Base-by-base conservation (phyloP, 768 basidiomycete species). In the Filobasidium wieringae region DNA sequence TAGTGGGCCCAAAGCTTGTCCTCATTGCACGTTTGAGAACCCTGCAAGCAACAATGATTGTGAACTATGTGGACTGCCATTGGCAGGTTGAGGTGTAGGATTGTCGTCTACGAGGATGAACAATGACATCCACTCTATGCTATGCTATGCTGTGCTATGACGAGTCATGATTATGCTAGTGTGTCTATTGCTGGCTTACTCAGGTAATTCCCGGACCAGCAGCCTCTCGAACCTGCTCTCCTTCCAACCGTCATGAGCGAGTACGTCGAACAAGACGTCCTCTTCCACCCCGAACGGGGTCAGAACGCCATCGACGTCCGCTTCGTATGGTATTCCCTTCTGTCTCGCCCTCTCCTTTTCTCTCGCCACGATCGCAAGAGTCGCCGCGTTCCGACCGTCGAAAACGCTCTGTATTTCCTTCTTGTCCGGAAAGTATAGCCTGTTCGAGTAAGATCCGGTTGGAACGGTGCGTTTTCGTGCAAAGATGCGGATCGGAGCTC, bases 341-440 rank as follows among this genome's bases (percentile, higher is more conserved):
- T 68, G 62, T 49, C 50, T 62, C 9, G 72, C 72, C 29, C 72
- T 51, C 53, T 73, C 68, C 30, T 60, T 62, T 60, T 73, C 72
- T 11, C 72, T 55, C 4, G 63, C 64, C 12, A 61, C 63, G 31
- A 71, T 73, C 12, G 68, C 67, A 15, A 66, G 54, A 1, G 70
- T 65, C 0, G 72, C 72, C 8, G 60, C 55, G 51, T 70, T 73
- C 8, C 61, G 63, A 6, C 72, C 72, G 57, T 73, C 70, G 0
- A 73, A 57, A 14, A 73, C 64, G 8, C 67, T 67, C 1, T 62
- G 36, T 30, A 73, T 68, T 60, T 73, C 72, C 39, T 68, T 64
- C 40, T 63, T 63, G 57, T 73, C 72, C 1, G 72, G 72, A 47
- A 66, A 73, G 39, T 70, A 67, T 8, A 73, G 59, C 51, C 71